Evolutionary conservation across 225 moss, liverwort and hornwort species (phyloP), one percentile per base, ranked within the genome.

Genomic region (Rhytidiadelphus loreus): DNA sequence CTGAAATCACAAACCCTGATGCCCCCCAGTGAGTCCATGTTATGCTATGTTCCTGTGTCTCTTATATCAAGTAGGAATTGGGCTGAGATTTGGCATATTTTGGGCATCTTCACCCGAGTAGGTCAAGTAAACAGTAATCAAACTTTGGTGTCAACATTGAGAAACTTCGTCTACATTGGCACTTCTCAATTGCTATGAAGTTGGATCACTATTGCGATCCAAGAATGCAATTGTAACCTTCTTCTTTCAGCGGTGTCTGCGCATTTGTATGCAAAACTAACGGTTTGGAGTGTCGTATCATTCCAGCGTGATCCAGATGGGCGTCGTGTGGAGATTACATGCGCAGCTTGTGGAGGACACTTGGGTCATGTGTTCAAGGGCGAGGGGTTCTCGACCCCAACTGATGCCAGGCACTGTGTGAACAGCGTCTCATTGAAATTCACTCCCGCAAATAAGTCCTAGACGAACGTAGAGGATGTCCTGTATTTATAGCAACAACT

Each of bases 341-440:
- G 98, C 87, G 86, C 94, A 72, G 92, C 97, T 16, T 98, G 98
- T 88, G 98, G 97, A 81, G 98, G 98, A 32, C 98, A 98, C 89
- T 69, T 98, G 89, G 98, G 98, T n/a, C 98, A 98, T 61, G 96
- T 93, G 41, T 98, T 98, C 93, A 98, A 89, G 93, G 98, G 98
- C 73, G 98, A 98, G 92, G 98, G 98, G 33, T 97, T 95, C 82
- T 4, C 86, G 12, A 98, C 97, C 53, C 96, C 98, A 37, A 98
- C 98, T 32, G 90, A 97, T 85, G 97, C 95, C 44, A 91, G 98
- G 83, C 98, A 98, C 87, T 98, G 98, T 83, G 98, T 98, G 52
- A 97, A 98, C 91, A 98, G 98, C 82, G 94, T 98, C 50, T 98
- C 98, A 1, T 87, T 98, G 77, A 98, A 90, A 46, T 98, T 98